A percentile compares a stretch with the other conserved stretches of the same genome.
These are phyloP conservation scores for Hanseniaspora clermontiae DNA, from an alignment of 805 yeast genomes.

Conservation along the genomic window DNA sequence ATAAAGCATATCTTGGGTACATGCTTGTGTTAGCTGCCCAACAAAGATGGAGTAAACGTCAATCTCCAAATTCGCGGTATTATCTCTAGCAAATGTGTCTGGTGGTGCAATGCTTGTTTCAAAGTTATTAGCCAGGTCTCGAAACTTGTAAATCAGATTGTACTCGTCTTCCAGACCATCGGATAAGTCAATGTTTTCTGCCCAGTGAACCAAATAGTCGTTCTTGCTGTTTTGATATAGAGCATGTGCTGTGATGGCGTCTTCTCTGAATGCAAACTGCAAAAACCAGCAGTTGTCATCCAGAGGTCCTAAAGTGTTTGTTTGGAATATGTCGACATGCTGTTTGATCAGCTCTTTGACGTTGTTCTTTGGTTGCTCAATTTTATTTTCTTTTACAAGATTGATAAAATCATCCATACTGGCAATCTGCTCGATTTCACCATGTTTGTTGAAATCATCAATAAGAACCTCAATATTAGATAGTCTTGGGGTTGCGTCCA, in stretches of 20 bases:
- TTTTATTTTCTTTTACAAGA: neutral
- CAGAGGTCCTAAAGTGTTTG: slow-evolving; percentile 12
- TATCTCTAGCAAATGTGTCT: neutral
- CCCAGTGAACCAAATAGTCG: slow-evolving; percentile 66
- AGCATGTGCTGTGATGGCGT: slow-evolving; percentile 77
- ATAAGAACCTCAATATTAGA: slow-evolving; percentile 15
- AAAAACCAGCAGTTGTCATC: slow-evolving; percentile 50
- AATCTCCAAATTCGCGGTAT: slow-evolving; percentile 26
- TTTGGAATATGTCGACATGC: neutral
- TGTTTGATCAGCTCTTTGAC: neutral
- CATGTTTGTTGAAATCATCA: slow-evolving; percentile 34
- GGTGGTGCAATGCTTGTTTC: neutral
- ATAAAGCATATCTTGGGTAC: slow-evolving; percentile 41
- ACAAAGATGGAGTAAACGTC: slow-evolving; percentile 68
- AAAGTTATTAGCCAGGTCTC: neutral
- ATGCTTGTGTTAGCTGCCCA: slow-evolving; percentile 51
- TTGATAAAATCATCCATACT: slow-evolving; percentile 24
- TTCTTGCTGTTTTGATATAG: slow-evolving; percentile 39
- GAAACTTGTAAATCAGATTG: slow-evolving; percentile 19
- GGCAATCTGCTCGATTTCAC: slow-evolving; percentile 62
- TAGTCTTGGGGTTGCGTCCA: neutral
- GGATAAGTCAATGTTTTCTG: slow-evolving; percentile 60
- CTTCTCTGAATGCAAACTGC: slow-evolving; percentile 70
- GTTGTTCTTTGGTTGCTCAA: neutral
- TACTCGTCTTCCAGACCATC: slow-evolving; percentile 18